phyloP scores from a whole-genome alignment of 441 rosid species.

The Eutrema salsugineum region DNA sequence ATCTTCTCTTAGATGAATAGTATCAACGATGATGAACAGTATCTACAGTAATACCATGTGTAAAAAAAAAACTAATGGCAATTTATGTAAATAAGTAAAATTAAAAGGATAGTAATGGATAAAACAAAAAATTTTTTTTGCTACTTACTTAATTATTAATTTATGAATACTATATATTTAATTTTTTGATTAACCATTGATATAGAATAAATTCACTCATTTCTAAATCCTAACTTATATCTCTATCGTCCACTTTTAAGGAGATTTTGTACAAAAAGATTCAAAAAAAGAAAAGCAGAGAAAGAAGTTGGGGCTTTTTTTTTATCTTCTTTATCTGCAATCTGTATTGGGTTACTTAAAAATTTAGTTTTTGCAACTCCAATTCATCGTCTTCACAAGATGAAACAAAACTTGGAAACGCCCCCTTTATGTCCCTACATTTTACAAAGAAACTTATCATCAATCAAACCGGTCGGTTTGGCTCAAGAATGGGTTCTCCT shows the following conservation, averaged over 20 bases:
- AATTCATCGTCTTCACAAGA: conserved; percentile 55
- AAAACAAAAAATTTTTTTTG: no score
- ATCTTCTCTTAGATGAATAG: no score
- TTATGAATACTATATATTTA: no score
- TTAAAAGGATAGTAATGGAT: no score
- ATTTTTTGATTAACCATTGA: no score
- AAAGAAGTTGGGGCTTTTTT: background rate
- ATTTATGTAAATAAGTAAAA: no score
- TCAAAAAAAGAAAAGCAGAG: background rate
- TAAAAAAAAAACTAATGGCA: no score
- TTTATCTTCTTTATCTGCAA: background rate
- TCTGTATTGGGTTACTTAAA: background rate
- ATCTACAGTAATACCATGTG: no score
- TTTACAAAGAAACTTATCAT: background rate
- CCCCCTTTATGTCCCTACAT: conserved; percentile 70
- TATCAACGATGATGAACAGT: no score
- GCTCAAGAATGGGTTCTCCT: background rate
- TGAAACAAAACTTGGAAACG: conserved; percentile 76
- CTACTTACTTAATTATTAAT: no score
- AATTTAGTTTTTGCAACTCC: conserved; percentile 30
- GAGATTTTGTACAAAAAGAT: conserved; percentile 7
- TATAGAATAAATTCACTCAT: no score
- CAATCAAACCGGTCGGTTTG: background rate
- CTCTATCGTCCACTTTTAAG: background rate
- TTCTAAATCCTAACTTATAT: background rate